These are phyloP conservation scores for Arthrobotrys sinensis DNA, from an alignment of 2,329 filamentous ascomycete species.

Conservation along the genomic window DNA sequence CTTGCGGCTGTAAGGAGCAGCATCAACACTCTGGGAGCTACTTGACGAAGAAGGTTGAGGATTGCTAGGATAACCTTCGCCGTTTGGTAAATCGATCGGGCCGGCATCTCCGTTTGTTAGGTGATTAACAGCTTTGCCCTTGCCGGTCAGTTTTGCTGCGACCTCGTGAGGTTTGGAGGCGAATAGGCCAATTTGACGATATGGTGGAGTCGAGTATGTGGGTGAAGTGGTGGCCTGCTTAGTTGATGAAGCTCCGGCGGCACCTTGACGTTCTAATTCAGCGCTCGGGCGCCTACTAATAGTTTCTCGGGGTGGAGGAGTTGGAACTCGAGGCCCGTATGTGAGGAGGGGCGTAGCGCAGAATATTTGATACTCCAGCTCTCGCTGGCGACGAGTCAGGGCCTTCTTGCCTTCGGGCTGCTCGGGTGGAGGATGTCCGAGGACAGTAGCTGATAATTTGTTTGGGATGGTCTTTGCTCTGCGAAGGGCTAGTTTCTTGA, in stretches of 20 bases:
- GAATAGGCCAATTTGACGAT: conserved; percentile 21
- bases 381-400: conserved; percentile 34
- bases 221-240: background rate
- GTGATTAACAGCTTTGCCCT: background rate
- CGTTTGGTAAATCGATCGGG: background rate
- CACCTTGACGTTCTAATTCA: background rate
- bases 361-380: conserved; percentile 34
- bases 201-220: background rate
- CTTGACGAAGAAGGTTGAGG: conserved; percentile 13
- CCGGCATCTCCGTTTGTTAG: conserved; percentile 7
- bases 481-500: conserved; percentile 44
- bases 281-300: conserved; percentile 5
- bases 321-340: conserved; percentile 45
- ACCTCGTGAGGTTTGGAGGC: conserved; percentile 1
- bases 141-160: conserved; percentile 13
- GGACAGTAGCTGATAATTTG: conserved; percentile 36
- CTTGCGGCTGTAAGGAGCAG: background rate
- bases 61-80: background rate
- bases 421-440: conserved; percentile 22
- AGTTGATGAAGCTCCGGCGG: background rate
- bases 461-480: conserved; percentile 46
- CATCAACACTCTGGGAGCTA: background rate
- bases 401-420: conserved; percentile 4
- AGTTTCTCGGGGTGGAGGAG: conserved; percentile 36
- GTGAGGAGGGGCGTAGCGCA: conserved; percentile 6